A percentile compares a stretch with the other conserved stretches of the same genome.
phyloP scores from a whole-genome alignment of 805 yeast genomes.

The Saturnispora hagleri region DNA sequence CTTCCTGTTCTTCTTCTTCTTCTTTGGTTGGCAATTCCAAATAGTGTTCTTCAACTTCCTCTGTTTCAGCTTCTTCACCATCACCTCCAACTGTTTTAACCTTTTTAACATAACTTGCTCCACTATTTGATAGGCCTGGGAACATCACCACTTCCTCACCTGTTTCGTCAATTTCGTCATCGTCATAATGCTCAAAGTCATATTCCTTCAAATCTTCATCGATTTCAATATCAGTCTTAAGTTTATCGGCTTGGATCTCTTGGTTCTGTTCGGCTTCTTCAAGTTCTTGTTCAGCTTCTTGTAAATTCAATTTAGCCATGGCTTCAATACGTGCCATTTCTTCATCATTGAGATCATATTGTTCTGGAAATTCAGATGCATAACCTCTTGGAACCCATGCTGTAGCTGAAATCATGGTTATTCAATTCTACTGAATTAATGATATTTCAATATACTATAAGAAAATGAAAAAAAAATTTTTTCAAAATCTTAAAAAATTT shows the following conservation, averaged over 20 bases:
- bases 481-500: background rate
- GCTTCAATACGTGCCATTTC: conserved; percentile 86
- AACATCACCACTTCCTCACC: conserved; percentile 59
- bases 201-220: conserved; percentile 87
- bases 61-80: conserved; percentile 28
- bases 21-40: conserved; percentile 52
- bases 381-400: conserved; percentile 95
- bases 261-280: background rate
- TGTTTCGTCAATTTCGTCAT: conserved; percentile 42
- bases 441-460: background rate
- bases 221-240: conserved; percentile 46
- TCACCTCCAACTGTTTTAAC: conserved; percentile 37
- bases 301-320: conserved; percentile 74
- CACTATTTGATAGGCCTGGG: conserved; percentile 57
- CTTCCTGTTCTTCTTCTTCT: conserved; percentile 67
- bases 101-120: conserved; percentile 45
- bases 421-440: background rate
- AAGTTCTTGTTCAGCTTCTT: conserved; percentile 50
- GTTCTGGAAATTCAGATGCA: conserved; percentile 86
- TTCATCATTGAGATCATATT: conserved; percentile 80
- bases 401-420: conserved; percentile 75
- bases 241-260: conserved; percentile 12
- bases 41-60: conserved; percentile 48
- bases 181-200: conserved; percentile 78
- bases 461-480: background rate